Evolutionary conservation across 1,139 yeast species (phyloP), one percentile per base, ranked within the genome.

Genomic region (Candida sp.): DNA sequence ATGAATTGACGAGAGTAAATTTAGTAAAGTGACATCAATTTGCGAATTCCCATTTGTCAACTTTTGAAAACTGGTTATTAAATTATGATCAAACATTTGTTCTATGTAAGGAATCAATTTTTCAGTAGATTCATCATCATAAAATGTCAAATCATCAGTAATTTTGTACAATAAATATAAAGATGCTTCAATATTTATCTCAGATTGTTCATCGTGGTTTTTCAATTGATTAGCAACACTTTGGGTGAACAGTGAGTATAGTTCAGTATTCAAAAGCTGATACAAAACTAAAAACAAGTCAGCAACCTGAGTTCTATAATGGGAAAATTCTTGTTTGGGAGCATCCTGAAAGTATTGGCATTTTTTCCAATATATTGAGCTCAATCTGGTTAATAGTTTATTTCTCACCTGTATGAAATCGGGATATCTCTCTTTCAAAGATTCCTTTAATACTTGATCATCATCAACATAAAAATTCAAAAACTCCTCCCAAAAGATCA

Each of bases 401-500:
- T 65, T 57, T 30, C 78, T 62, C 34, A 65, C 65, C 5, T 45
- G 38, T 8, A 63, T 51, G 36, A 72, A 68, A 5, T 44, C 43
- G 1, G 39, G 34, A 19, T 37, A 37, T 8, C 27, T 15, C 5
- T 25, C 39, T 19, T 9, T 22, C 35, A 25, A 39, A 23, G 21
- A 23, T 33, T 22, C 38, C 22, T 29, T 61, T 21, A 76, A 51
- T 2, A 68, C 39, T 12, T 57, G 57, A 40, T 60, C 73, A 44
- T 80, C 84, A 50, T 79, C 84, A 19, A 75, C 65, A 45, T 77
- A 79, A 1, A 79, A 73, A 48, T 87, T 95, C 7, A 84, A 81
- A 43, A 86, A 70, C 45, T 82, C 84, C 43, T 79, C 78, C 98
- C 98, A 93, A 56, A 90, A 88, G 43, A 82, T 82, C 4, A 87